phyloP scores from a whole-genome alignment of 2,329 filamentous ascomycete genomes.

The Pyricularia sp. region DNA sequence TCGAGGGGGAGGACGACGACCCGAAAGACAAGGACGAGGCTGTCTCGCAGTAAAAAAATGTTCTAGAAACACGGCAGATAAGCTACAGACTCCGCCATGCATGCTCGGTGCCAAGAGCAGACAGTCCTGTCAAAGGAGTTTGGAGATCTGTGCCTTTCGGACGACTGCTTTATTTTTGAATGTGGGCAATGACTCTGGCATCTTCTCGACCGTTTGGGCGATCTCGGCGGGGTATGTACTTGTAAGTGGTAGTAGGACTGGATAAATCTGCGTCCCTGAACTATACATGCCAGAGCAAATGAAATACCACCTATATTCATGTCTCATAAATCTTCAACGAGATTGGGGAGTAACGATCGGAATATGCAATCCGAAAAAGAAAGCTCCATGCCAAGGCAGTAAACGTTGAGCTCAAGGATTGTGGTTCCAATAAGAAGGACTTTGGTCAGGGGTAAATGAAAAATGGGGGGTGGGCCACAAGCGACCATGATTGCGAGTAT shows the following conservation, averaged over 20 bases:
- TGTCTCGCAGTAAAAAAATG: not conserved
- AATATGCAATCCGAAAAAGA: not conserved
- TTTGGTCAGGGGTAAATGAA: not conserved
- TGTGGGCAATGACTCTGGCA: not conserved
- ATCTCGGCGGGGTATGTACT: not conserved
- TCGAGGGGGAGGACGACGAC: slow-evolving; percentile 60
- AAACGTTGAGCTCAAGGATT: not conserved
- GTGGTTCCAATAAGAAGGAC: not conserved
- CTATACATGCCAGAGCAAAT: not conserved
- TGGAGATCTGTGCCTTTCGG: not conserved
- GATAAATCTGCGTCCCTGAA: not conserved
- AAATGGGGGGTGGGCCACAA: not conserved
- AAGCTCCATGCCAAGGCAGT: not conserved
- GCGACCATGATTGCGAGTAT: not conserved
- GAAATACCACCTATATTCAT: not conserved
- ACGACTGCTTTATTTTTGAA: not conserved
- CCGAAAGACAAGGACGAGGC: slow-evolving; percentile 6
- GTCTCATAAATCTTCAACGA: not conserved
- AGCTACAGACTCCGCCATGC: not conserved
- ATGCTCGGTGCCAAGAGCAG: not conserved
- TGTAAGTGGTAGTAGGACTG: not conserved
- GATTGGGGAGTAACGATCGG: not conserved
- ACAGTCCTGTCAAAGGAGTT: not conserved
- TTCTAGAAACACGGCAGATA: not conserved
- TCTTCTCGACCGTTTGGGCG: not conserved